Percentiles rank a stretch among this genome's conserved stretches.
Evolutionary conservation across 331 rosid species (phyloP).

Genomic region (Dryas integrifolia): DNA sequence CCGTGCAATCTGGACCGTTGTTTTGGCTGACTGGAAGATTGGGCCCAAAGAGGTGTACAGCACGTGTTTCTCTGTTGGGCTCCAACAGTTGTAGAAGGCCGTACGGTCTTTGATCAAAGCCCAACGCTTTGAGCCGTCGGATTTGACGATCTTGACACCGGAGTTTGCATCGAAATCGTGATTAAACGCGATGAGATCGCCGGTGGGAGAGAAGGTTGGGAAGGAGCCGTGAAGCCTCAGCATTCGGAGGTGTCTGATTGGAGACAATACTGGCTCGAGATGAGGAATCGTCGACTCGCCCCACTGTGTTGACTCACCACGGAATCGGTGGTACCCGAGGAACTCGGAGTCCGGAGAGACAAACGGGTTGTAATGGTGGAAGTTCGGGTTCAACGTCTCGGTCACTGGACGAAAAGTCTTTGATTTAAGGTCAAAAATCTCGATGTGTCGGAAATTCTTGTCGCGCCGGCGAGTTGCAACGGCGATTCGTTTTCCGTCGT

Average conservation of each 20-base stretch:
- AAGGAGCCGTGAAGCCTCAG: conserved; percentile 61
- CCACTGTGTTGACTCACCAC: conserved; percentile 49
- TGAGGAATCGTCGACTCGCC: conserved; percentile 57
- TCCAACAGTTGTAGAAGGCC: conserved; percentile 67
- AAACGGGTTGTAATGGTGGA: conserved; percentile 84
- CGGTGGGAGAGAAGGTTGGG: conserved; percentile 59
- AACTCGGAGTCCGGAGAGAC: conserved; percentile 50
- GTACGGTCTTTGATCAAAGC: conserved; percentile 47
- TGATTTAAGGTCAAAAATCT: conserved; percentile 46
- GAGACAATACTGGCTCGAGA: conserved; percentile 48
- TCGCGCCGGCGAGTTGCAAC: conserved; percentile 66
- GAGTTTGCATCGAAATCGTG: conserved; percentile 12
- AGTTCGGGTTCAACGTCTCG: conserved; percentile 39
- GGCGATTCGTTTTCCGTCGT: conserved; percentile 51
- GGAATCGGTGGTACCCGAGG: conserved; percentile 75
- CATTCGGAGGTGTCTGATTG: conserved; percentile 39
- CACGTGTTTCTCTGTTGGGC: conserved; percentile 55
- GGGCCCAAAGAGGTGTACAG: conserved; percentile 77
- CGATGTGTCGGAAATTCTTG: conserved; percentile 54
- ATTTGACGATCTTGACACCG: conserved; percentile 52
- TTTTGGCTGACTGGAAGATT: conserved; percentile 42
- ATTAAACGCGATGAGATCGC: conserved; percentile 56
- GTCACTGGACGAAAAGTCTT: conserved; percentile 45
- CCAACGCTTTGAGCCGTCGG: conserved; percentile 62
- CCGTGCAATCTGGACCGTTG: conserved; percentile 72